These are phyloP conservation scores for Coniferiporia weirii DNA, from an alignment of 1,284 basidiomycete genomes.

Conservation along the genomic window DNA sequence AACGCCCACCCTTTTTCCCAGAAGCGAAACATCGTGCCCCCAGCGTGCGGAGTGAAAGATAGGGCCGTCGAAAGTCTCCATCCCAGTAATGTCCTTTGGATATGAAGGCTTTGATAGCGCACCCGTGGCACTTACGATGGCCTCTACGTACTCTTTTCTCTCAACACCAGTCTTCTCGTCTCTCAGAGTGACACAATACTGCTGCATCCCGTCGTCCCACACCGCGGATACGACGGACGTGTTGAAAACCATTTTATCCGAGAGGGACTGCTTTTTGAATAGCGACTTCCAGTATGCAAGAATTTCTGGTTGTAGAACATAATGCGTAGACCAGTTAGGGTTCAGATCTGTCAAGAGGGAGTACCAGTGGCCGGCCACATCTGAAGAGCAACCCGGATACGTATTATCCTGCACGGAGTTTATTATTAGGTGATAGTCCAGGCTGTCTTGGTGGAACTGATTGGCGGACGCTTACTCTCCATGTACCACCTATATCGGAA, in stretches of 20 bases:
- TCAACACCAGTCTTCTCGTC: conserved; percentile 24
- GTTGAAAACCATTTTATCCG: conserved; percentile 36
- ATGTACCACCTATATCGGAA: conserved; percentile 43
- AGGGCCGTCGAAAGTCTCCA: conserved; percentile 44
- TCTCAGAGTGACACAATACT: conserved; percentile 36
- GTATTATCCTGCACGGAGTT: conserved; percentile 25
- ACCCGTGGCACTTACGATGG: conserved; percentile 24
- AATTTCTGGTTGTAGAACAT: conserved; percentile 44
- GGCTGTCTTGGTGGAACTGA: too few relatives aligned
- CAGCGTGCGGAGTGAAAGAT: conserved; percentile 54
- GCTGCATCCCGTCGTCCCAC: conserved; percentile 40
- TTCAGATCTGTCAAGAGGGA: conserved; percentile 51
- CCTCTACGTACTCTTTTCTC: conserved; percentile 17
- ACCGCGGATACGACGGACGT: conserved; percentile 37
- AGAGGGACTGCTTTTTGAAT: conserved; percentile 35
- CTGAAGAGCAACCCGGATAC: conserved; percentile 49
- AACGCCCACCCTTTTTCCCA: conserved; percentile 51
- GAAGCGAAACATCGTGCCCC: conserved; percentile 48
- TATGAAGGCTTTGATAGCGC: conserved; percentile 36
- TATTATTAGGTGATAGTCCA: conserved; percentile 17
- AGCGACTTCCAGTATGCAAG: conserved; percentile 45
- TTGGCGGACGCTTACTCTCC: conserved; percentile 37
- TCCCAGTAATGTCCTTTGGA: conserved; percentile 38
- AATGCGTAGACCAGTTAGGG: conserved; percentile 43
- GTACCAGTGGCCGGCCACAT: conserved; percentile 52